Evolutionary conservation across 768 basidiomycete species (phyloP).

Genomic region (Leccinum ochraceum): DNA sequence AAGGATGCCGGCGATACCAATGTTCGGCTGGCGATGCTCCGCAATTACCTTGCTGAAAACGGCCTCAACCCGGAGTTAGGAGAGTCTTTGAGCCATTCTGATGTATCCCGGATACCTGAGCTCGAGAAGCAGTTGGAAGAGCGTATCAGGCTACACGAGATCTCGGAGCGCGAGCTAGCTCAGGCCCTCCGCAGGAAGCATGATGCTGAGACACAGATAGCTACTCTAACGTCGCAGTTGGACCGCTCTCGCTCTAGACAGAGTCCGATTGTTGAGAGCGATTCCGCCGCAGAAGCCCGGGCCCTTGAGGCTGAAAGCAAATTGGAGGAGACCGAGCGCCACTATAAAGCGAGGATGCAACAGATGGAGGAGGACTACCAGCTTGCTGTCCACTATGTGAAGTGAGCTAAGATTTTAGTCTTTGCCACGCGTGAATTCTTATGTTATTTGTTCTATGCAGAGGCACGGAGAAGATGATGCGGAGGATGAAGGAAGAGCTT

Average conservation of each 20-base stretch:
- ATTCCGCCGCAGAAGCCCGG: constrained; percentile 43
- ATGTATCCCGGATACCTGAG: constrained; percentile 58
- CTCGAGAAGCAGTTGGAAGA: constrained; percentile 80
- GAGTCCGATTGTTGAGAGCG: constrained; percentile 48
- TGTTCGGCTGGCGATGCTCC: constrained; percentile 75
- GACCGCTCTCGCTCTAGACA: constrained; percentile 62
- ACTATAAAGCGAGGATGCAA: constrained; percentile 76
- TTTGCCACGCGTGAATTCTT: constrained; percentile 14
- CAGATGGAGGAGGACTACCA: constrained; percentile 96
- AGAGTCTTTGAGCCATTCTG: constrained; percentile 38
- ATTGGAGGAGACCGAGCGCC: constrained; percentile 75
- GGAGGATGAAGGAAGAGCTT: constrained; percentile 93
- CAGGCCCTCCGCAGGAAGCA: constrained; percentile 64
- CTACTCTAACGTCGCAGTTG: constrained; percentile 62
- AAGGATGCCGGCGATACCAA: constrained; percentile 69
- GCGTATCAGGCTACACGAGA: constrained; percentile 68
- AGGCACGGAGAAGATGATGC: constrained; percentile 98
- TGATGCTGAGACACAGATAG: constrained; percentile 73
- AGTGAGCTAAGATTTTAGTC: constrained; percentile 53
- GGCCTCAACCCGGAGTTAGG: constrained; percentile 81
- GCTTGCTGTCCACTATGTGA: constrained; percentile 95
- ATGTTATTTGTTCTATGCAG: constrained; percentile 40
- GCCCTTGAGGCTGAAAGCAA: constrained; percentile 73
- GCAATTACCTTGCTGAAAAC: constrained; percentile 85
- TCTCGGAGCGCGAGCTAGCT: constrained; percentile 73